These are phyloP conservation scores for Nothomitra cinnamomea DNA, from an alignment of 2,329 filamentous ascomycete species.

Conservation along the genomic window DNA sequence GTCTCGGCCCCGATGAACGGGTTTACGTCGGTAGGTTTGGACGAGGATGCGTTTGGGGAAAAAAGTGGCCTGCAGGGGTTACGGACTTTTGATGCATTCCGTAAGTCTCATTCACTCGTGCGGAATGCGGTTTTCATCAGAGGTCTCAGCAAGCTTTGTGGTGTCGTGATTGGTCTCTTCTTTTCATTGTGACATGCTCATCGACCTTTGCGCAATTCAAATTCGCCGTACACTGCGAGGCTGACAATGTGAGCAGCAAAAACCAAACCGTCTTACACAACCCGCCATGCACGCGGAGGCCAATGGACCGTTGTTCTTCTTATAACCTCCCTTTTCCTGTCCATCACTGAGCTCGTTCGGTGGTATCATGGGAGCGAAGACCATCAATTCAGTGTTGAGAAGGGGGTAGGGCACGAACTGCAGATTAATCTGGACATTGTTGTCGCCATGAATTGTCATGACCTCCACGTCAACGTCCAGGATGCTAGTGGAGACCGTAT, in stretches of 20 bases:
- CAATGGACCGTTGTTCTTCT: slow-evolving; percentile 84
- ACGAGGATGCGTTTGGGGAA: slow-evolving; percentile 68
- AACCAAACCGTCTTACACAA: slow-evolving; percentile 84
- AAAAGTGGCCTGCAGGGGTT: slow-evolving; percentile 41
- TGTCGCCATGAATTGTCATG: slow-evolving; percentile 68
- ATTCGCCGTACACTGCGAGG: too few species aligned
- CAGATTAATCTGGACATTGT: slow-evolving; percentile 96
- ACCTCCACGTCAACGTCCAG: slow-evolving; percentile 93
- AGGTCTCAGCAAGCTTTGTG: too few species aligned
- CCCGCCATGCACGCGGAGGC: slow-evolving; percentile 67
- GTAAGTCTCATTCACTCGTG: slow-evolving; percentile 37
- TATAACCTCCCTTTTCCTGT: slow-evolving; percentile 54
- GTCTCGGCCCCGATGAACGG: slow-evolving; percentile 47
- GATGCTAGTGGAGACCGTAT: slow-evolving; percentile 88
- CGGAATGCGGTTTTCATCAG: too few species aligned
- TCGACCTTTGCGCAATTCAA: not conserved
- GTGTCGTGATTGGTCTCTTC: not conserved
- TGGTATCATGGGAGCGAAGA: slow-evolving; percentile 77
- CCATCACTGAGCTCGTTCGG: slow-evolving; percentile 57
- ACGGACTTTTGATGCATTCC: slow-evolving; percentile 91
- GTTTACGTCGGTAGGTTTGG: slow-evolving; percentile 50
- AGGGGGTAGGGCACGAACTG: slow-evolving; percentile 69
- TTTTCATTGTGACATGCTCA: slow-evolving; percentile 6
- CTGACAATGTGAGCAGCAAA: slow-evolving; percentile 45
- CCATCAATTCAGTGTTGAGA: slow-evolving; percentile 87